phyloP scores from a whole-genome alignment of 208 protist genomes.

The Wallacemonas sp. region DNA sequence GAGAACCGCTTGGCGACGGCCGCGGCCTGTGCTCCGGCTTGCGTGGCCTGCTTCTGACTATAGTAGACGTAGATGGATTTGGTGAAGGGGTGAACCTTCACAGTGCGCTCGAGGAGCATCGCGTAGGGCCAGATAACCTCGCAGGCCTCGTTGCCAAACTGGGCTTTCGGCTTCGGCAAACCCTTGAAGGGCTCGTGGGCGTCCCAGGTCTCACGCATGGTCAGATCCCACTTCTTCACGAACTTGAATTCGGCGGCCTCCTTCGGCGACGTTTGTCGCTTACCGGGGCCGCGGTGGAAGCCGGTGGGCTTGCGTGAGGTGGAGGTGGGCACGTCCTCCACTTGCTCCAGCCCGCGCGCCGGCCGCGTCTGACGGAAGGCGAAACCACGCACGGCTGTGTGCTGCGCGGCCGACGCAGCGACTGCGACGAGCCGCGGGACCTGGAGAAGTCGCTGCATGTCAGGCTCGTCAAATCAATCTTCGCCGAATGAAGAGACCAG shows the following conservation, averaged over 20 bases:
- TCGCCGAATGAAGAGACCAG: no score
- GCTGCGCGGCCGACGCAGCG: neutral
- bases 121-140: slow-evolving; percentile 91
- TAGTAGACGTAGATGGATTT: slow-evolving; percentile 93
- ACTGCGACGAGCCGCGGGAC: neutral
- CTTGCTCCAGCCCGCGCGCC: slow-evolving; percentile 68
- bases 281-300: slow-evolving; percentile 82
- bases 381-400: slow-evolving; percentile 3
- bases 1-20: slow-evolving; percentile 59
- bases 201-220: slow-evolving; percentile 85
- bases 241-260: slow-evolving; percentile 82
- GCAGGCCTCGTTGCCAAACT: slow-evolving; percentile 88
- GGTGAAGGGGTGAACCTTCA: slow-evolving; percentile 89
- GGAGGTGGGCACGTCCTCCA: slow-evolving; percentile 84
- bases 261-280: slow-evolving; percentile 72
- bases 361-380: slow-evolving; percentile 23
- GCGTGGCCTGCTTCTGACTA: slow-evolving; percentile 66
- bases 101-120: slow-evolving; percentile 75
- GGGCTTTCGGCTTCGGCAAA: slow-evolving; percentile 83
- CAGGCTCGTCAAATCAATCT: no score
- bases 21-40: slow-evolving; percentile 35
- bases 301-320: slow-evolving; percentile 75
- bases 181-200: slow-evolving; percentile 85
- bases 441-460: neutral
- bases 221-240: slow-evolving; percentile 82